Conservation (phyloP, 495 filamentous ascomycete species). For the Platismatia glauca region DNA sequence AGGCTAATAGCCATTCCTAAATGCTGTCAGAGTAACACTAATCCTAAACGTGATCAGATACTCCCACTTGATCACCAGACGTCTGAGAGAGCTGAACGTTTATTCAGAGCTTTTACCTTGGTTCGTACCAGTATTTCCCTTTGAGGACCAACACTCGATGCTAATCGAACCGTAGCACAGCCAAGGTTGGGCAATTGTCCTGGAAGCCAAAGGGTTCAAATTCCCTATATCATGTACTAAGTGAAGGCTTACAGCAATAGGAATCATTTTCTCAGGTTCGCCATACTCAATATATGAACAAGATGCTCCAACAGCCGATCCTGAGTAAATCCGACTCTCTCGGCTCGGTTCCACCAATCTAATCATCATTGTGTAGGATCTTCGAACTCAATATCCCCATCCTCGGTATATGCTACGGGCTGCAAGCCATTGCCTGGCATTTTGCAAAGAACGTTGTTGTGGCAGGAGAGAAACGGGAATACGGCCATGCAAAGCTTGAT, state of each 20-base stretch:
- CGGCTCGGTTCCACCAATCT: background rate
- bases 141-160: too few species aligned
- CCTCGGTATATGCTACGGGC: conserved; percentile 71
- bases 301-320: conserved; percentile 68
- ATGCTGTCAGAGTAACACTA: background rate
- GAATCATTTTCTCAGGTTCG: conserved; percentile 69
- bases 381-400: conserved; percentile 73
- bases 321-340: conserved; percentile 30
- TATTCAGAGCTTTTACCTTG: conserved; percentile 87
- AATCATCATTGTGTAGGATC: conserved; percentile 26
- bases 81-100: conserved; percentile 71
- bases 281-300: conserved; percentile 67
- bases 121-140: background rate
- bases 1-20: background rate
- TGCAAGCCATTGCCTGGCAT: conserved; percentile 77
- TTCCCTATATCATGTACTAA: background rate
- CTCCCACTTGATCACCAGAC: conserved; percentile 66
- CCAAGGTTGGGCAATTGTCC: conserved; percentile 65
- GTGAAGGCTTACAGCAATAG: conserved; percentile 39
- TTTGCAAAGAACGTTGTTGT: conserved; percentile 56
- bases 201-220: conserved; percentile 74
- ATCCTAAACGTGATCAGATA: conserved; percentile 29
- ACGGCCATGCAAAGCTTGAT: conserved; percentile 55
- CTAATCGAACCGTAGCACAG: conserved; percentile 44
- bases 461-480: conserved; percentile 62